Evolutionary conservation across 2,329 filamentous ascomycete species (phyloP), one percentile per base, ranked within the genome.

Genomic region (Thelonectria discophora): DNA sequence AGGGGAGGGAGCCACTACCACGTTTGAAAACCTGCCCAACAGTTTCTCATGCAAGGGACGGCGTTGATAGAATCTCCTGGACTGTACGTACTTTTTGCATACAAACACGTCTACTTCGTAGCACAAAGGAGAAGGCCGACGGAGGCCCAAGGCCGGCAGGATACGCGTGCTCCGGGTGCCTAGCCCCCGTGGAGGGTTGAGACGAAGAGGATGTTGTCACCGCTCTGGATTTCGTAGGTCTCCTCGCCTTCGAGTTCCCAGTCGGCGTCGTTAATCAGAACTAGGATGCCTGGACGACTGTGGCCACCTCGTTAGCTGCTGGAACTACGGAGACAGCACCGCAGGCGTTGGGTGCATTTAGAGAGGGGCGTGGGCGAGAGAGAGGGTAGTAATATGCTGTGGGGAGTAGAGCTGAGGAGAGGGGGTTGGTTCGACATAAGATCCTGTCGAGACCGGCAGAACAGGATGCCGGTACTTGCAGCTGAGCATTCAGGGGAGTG

Each of bases 161-260:
- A 47, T n/a, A 48, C 42, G 32, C 39, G 27, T 20, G n/a, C 56
- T 32, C 46, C 30, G 43, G 49, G 54, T 49, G 53, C 49, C 64
- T 86, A 98, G 63, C 95, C 95, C 60, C 95, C 95, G 77, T 99
- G 95, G 64, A 99, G 82, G 17, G 95, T 99, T 63, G 94, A 97
- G 64, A 99, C 94, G 79, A 99, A 99, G 67, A 98, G 83, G 69
- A 99, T 91, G 74, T 91, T 94, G 80, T 99, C 95, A 60, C 88
- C 86, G 64, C 82, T 78, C 78, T 94, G 88, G 60, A 99, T 80
- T 78, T 93, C 89, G 75, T 98, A 98, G 67, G 88, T 85, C 74
- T 95, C 93, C 78, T 98, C 94, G 17, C 94, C 95, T 78, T 98
- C 95, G 12, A 99, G 86, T 77, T 98, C 95, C 95, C 95, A 99